Evolutionary conservation across 1,139 yeast species (phyloP).

Genomic region (Zhuliangozyma parablackwelliae): DNA sequence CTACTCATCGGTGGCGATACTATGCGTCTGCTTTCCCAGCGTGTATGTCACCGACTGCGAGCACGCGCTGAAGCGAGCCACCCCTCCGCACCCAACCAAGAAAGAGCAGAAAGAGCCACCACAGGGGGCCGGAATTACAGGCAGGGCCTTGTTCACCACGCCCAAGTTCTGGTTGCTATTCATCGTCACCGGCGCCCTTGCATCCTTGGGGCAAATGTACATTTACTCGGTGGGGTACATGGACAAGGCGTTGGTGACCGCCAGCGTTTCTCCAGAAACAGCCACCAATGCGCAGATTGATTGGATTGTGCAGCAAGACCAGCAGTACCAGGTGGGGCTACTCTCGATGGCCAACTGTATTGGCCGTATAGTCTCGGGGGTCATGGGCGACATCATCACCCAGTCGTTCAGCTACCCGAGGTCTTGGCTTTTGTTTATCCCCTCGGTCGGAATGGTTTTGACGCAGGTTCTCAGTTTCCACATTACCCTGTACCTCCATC

Average conservation of each 20-base stretch:
- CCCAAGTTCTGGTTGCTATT: slow-evolving; percentile 49
- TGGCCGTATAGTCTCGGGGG: slow-evolving; percentile 51
- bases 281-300: slow-evolving; percentile 18
- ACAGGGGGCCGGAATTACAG: slow-evolving; percentile 5
- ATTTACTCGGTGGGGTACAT: slow-evolving; percentile 60
- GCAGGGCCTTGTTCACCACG: slow-evolving; percentile 24
- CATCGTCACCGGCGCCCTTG: slow-evolving; percentile 43
- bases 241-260: slow-evolving; percentile 46
- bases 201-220: slow-evolving; percentile 60
- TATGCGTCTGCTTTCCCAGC: slow-evolving; percentile 43
- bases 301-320: slow-evolving; percentile 40
- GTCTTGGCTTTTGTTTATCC: slow-evolving; percentile 43
- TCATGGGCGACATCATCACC: slow-evolving; percentile 47
- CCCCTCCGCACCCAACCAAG: neutral
- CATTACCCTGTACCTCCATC: slow-evolving; percentile 20
- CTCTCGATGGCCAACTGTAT: slow-evolving; percentile 51
- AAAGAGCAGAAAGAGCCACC: neutral
- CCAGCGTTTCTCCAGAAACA: slow-evolving; percentile 4
- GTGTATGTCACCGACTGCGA: slow-evolving; percentile 42
- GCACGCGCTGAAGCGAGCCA: slow-evolving; percentile 14
- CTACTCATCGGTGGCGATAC: slow-evolving; percentile 34
- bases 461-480: slow-evolving; percentile 41
- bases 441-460: slow-evolving; percentile 35
- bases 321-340: slow-evolving; percentile 54
- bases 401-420: slow-evolving; percentile 41